Evolutionary conservation across 768 basidiomycete species (phyloP).

Genomic region (Coprinopsis strossmayeri): DNA sequence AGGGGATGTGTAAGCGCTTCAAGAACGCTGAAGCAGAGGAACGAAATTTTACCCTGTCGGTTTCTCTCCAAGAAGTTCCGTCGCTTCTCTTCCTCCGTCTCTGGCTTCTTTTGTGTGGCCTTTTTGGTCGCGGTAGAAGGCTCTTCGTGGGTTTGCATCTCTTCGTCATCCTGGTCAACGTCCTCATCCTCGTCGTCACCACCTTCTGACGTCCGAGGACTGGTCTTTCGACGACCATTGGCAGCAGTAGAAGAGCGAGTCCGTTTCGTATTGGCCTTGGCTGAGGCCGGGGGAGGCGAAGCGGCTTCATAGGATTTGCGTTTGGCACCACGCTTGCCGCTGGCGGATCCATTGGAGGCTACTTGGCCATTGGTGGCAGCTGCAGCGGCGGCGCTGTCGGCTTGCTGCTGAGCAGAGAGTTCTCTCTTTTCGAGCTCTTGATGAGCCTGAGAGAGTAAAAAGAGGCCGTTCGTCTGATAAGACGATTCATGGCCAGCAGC

Average conservation of each 20-base stretch:
- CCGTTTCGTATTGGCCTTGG: conserved; percentile 30
- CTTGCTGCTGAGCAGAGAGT: conserved; percentile 61
- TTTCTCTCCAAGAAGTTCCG: conserved; percentile 96
- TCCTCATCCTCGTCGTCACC: conserved; percentile 33
- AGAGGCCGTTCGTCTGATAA: conserved; percentile 86
- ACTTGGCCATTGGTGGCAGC: conserved; percentile 24
- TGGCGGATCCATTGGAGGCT: conserved; percentile 26
- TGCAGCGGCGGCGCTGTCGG: conserved; percentile 26
- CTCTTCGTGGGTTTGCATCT: conserved; percentile 30
- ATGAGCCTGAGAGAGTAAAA: conserved; percentile 90
- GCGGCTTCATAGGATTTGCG: conserved; percentile 59
- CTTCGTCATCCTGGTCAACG: conserved; percentile 29
- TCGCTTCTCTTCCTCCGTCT: conserved; percentile 98
- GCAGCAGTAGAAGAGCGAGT: conserved; percentile 24
- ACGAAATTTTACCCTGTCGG: conserved; percentile 69
- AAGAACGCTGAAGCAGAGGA: conserved; percentile 1
- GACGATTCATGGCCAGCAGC: conserved; percentile 46
- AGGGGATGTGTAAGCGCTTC: not conserved
- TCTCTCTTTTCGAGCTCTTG: conserved; percentile 96
- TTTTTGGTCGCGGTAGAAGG: conserved; percentile 15
- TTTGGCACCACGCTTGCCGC: conserved; percentile 56
- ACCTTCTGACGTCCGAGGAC: conserved; percentile 28
- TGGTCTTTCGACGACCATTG: conserved; percentile 24
- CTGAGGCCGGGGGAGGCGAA: conserved; percentile 24
- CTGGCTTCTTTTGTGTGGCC: conserved; percentile 73